A percentile compares a stretch with the other conserved stretches of the same genome.
These are phyloP conservation scores for Prasinococcaceae sp. DNA, from an alignment of 139 green algal genomes.

Conservation along the genomic window DNA sequence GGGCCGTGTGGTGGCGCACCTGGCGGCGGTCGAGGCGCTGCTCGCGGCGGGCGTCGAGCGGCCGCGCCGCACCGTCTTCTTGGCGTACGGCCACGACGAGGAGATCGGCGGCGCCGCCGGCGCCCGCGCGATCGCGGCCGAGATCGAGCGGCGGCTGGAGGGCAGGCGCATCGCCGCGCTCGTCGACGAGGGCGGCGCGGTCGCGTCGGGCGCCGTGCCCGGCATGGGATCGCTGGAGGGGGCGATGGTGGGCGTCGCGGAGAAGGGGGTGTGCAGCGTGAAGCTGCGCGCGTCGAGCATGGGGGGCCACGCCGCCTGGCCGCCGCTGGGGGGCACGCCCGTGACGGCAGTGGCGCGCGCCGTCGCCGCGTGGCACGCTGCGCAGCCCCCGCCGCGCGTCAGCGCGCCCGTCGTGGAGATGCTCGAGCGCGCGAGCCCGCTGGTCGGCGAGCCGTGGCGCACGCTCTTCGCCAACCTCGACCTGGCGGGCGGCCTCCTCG, in stretches of 20 bases:
- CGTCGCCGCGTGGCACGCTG: not conserved
- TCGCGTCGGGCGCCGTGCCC: not conserved
- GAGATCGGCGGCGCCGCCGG: not conserved
- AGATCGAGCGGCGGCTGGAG: not conserved
- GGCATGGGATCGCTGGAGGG: not conserved
- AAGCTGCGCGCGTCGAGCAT: not conserved
- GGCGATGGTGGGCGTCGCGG: not conserved
- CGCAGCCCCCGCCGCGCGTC: not conserved
- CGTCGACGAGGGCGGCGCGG: not conserved
- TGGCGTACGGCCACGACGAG: not conserved
- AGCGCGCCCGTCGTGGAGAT: not conserved
- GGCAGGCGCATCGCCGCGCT: not conserved
- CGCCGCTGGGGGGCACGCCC: too few species aligned
- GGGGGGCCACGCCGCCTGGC: not conserved
- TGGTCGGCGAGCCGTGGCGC: not conserved
- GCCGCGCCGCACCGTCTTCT: not conserved
- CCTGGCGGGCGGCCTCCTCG: not conserved
- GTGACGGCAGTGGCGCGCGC: not conserved
- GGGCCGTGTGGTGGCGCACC: not conserved
- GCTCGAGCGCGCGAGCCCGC: not conserved
- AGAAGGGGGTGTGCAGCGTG: not conserved
- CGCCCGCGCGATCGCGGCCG: not conserved
- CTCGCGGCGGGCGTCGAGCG: not conserved
- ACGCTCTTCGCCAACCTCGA: not conserved
- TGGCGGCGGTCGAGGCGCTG: not conserved